Percentiles rank a stretch among this genome's conserved stretches.
Evolutionary conservation across 331 rosid species (phyloP).

Genomic region (Rosa hybrid): DNA sequence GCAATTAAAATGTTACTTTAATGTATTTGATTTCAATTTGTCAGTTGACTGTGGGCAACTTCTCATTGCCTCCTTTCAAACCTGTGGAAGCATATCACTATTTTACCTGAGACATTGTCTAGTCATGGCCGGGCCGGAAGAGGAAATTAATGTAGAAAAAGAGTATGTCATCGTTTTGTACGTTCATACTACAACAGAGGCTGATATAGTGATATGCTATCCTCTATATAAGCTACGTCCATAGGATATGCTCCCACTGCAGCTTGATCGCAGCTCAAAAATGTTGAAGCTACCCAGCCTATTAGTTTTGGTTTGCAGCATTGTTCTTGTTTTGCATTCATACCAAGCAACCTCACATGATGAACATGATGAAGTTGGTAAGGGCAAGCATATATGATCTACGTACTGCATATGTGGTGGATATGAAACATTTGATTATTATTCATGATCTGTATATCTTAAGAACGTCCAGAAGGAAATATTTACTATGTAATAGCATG

Average conservation of each 20-base stretch:
- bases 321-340: constrained; percentile 32
- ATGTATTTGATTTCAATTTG: neutral
- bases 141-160: neutral
- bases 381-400: neutral
- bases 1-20: neutral
- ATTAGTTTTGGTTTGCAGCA: constrained; percentile 26
- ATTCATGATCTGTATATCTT: neutral
- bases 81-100: neutral
- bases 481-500: neutral
- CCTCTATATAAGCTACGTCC: constrained; percentile 13
- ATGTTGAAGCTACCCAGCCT: constrained; percentile 37
- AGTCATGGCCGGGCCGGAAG: neutral
- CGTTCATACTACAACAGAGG: constrained; percentile 3
- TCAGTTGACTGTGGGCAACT: neutral
- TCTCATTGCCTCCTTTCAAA: neutral
- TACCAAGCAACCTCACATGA: constrained; percentile 27
- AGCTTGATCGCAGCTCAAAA: neutral
- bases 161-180: neutral
- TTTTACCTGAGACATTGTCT: no score
- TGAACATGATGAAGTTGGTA: constrained; percentile 44
- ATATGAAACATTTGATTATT: no score
- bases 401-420: neutral
- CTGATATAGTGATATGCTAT: neutral
- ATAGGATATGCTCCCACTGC: neutral
- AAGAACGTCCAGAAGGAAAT: neutral